Base-by-base conservation (phyloP, 352 stramenopile species). In the Globisporangium radiosum region DNA sequence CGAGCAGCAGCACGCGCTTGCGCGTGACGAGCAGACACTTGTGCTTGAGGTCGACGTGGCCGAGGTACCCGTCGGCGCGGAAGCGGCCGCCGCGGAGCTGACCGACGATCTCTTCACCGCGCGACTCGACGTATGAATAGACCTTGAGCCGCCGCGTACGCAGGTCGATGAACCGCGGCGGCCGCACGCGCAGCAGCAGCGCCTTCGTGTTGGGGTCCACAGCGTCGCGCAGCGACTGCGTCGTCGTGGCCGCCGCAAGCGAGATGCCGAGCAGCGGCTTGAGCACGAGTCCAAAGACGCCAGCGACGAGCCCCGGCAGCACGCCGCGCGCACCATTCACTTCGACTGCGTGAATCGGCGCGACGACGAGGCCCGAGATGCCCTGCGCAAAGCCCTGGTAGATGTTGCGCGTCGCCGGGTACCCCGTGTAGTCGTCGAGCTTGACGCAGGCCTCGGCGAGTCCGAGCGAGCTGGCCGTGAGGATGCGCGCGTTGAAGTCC, bases 401-500 rank as follows among this genome's bases (percentile, higher is more conserved):
- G 40, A 95, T 90, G 62, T 92, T 91, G 11, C 81, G 76, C 7
- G 86, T 92, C 5, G 84, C 81, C 5, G 81, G 81, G 44, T 95
- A 95, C 7, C 84, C 86, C 6, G 86, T 94, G 69, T 95, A 95
- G 68, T 92, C 84, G 51, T 95, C 86, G 50, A 95, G 56, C 62
- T 92, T 93, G 44, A 92, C 64, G 54, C 86, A 95, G 2, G 86
- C 86, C 56, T 95, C 86, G 0, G 86, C 91, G 6, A 95, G 64
- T 19, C 86, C 86, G 1, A 95, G 73, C 4, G 85, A 87, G 38
- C 83, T 85, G 6, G 84, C 85, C 8, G 80, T 88, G 7, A 93
- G 63, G 65, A 95, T 95, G n/a, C 86, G 84, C 40, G 86, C 82
- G 47, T 91, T 85, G 64, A 95, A 95, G 58, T 95, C 86, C 49